Evolutionary conservation across 257 asterid species (phyloP).

Genomic region (Solanum sitiens): DNA sequence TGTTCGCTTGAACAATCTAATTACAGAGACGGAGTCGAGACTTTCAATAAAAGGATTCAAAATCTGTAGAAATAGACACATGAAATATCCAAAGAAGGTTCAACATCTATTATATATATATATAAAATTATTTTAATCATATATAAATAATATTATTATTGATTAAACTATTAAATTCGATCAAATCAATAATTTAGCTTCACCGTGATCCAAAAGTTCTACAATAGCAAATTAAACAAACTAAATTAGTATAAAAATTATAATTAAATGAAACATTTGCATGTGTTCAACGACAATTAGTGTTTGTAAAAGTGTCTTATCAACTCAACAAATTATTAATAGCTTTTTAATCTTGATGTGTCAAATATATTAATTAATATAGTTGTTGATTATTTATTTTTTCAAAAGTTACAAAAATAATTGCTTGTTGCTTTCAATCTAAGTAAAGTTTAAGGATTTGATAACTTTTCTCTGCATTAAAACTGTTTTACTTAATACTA

Average conservation of each 20-base stretch:
- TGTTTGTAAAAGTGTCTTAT: neutral
- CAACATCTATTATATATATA: accelerated
- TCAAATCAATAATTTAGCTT: neutral
- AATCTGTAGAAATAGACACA: no score
- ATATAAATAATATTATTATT: no score
- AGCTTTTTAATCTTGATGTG: neutral
- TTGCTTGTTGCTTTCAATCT: neutral
- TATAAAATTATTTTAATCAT: no score
- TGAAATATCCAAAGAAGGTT: no score
- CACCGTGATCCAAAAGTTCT: neutral
- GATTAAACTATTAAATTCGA: neutral
- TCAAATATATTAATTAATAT: neutral
- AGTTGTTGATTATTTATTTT: neutral
- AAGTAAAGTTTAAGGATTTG: neutral
- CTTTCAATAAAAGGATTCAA: no score
- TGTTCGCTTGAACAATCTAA: no score
- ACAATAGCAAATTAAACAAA: neutral
- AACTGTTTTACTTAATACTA: neutral
- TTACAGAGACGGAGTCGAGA: no score
- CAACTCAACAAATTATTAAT: neutral
- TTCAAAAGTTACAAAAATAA: neutral
- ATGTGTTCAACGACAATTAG: neutral
- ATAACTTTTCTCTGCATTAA: neutral
- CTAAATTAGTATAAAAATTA: neutral
- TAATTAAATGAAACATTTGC: neutral